Evolutionary conservation across 306 rosid species (phyloP).

Genomic region (Phaseolus lunatus): DNA sequence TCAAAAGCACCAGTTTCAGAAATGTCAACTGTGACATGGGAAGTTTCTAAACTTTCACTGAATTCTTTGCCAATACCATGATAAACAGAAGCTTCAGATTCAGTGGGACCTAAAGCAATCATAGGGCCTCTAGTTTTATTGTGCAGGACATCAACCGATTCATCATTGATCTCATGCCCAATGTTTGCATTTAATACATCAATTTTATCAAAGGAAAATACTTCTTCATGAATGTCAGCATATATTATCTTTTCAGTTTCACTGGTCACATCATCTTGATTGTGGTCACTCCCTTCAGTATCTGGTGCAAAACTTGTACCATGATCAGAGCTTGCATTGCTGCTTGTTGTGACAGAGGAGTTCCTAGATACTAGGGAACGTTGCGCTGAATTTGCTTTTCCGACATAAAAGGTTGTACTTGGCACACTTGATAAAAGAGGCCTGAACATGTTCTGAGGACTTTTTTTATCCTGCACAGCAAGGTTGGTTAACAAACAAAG

Average conservation of each 20-base stretch:
- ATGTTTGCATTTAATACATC: constrained; percentile 59
- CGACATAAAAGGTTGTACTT: constrained; percentile 73
- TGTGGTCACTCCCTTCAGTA: constrained; percentile 71
- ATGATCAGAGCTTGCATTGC: constrained; percentile 82
- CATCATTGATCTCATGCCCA: constrained; percentile 48
- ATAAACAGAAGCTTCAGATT: constrained; percentile 47
- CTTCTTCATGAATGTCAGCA: constrained; percentile 68
- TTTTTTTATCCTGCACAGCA: constrained; percentile 75
- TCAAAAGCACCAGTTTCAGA: constrained; percentile 49
- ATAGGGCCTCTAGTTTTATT: constrained; percentile 46
- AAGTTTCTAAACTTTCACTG: constrained; percentile 52
- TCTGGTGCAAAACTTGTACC: constrained; percentile 65
- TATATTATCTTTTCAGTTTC: constrained; percentile 61
- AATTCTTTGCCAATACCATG: constrained; percentile 41
- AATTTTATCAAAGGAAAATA: constrained; percentile 75
- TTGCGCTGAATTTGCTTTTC: constrained; percentile 66
- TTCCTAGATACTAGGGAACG: constrained; percentile 80
- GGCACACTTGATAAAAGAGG: constrained; percentile 94
- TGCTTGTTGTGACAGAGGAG: constrained; percentile 83
- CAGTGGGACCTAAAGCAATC: constrained; percentile 44
- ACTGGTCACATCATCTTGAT: constrained; percentile 65
- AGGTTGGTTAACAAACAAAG: constrained; percentile 27
- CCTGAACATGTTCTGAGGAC: constrained; percentile 87
- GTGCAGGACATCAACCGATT: constrained; percentile 43
- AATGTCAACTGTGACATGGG: constrained; percentile 51